Conservation (phyloP, 768 basidiomycete species). For the Exsudoporus frostii region DNA sequence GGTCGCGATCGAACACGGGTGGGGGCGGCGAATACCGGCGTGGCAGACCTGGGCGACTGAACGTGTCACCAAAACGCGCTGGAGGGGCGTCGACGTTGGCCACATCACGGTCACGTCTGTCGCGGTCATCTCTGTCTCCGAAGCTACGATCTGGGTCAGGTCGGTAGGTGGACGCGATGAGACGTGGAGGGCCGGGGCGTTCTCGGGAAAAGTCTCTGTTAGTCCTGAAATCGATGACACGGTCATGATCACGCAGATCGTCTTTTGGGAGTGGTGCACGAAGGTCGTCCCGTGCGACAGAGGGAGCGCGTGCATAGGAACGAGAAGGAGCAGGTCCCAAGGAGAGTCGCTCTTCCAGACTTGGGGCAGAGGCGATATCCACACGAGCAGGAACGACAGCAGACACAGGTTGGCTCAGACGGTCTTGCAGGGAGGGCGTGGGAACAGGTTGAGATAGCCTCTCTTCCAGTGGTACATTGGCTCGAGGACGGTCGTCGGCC, state of each 20-base stretch:
- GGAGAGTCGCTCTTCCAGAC: constrained; percentile 43
- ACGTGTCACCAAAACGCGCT: constrained; percentile 36
- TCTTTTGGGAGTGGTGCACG: constrained; percentile 30
- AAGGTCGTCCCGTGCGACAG: constrained; percentile 35
- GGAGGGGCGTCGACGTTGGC: constrained; percentile 34
- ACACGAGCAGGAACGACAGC: constrained; percentile 14
- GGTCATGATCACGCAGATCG: constrained; percentile 29
- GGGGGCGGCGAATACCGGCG: constrained; percentile 28
- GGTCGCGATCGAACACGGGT: constrained; percentile 34
- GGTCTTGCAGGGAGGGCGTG: constrained; percentile 37
- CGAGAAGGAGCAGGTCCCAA: constrained; percentile 28
- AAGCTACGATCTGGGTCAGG: constrained; percentile 38
- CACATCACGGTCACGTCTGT: constrained; percentile 38
- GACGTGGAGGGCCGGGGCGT: constrained; percentile 20
- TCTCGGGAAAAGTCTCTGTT: constrained; percentile 37
- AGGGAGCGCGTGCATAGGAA: constrained; percentile 20
- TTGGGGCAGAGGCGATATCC: constrained; percentile 30
- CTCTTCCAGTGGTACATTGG: constrained; percentile 36
- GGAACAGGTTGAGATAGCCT: constrained; percentile 35
- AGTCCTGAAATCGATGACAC: constrained; percentile 22
- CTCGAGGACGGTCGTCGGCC: constrained; percentile 29
- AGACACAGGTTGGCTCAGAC: constrained; percentile 32
- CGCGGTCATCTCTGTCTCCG: constrained; percentile 30
- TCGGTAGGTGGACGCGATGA: constrained; percentile 32
- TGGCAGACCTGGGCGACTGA: constrained; percentile 12